phyloP scores from a whole-genome alignment of 495 filamentous ascomycete species.

The Penicillium argentinense region DNA sequence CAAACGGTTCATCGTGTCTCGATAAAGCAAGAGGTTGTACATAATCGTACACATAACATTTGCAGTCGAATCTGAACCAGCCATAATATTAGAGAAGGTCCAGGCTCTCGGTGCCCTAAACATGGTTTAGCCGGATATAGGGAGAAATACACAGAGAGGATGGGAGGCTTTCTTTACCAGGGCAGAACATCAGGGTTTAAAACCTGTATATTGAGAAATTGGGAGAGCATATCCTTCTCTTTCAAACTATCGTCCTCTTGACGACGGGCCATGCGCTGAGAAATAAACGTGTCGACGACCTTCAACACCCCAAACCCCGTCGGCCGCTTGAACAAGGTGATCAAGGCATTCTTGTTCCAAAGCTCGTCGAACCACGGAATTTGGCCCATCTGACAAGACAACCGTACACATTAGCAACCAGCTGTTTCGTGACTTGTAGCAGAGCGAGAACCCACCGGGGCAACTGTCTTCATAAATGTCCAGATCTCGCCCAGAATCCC shows the following conservation, averaged over 20 bases:
- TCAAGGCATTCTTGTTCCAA: conserved; percentile 31
- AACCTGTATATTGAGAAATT: too few relatives aligned
- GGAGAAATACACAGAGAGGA: too few relatives aligned
- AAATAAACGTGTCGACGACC: too few relatives aligned
- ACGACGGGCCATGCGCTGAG: too few relatives aligned
- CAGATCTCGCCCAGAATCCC: conserved; percentile 26
- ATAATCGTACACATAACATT: too few relatives aligned
- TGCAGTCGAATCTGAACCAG: conserved; percentile 49
- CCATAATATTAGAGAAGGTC: conserved; percentile 39
- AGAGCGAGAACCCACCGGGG: conserved; percentile 18
- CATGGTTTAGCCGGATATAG: too few relatives aligned
- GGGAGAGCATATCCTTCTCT: too few relatives aligned
- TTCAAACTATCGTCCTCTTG: too few relatives aligned
- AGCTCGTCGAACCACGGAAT: conserved; percentile 42
- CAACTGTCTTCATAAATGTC: conserved; percentile 23
- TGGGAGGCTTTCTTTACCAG: conserved; percentile 13
- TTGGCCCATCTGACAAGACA: conserved; percentile 35
- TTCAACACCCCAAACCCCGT: conserved; percentile 20
- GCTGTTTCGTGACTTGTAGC: conserved; percentile 2
- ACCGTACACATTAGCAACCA: background rate
- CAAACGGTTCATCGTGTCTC: too few relatives aligned
- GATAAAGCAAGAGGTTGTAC: too few relatives aligned
- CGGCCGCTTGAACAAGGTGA: conserved; percentile 1
- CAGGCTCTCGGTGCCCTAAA: conserved; percentile 12
- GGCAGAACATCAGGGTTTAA: conserved; percentile 17